A percentile compares a stretch with the other conserved stretches of the same genome.
These are phyloP conservation scores for Forsythia suspensa DNA, from an alignment of 257 asterid species.

Conservation along the genomic window DNA sequence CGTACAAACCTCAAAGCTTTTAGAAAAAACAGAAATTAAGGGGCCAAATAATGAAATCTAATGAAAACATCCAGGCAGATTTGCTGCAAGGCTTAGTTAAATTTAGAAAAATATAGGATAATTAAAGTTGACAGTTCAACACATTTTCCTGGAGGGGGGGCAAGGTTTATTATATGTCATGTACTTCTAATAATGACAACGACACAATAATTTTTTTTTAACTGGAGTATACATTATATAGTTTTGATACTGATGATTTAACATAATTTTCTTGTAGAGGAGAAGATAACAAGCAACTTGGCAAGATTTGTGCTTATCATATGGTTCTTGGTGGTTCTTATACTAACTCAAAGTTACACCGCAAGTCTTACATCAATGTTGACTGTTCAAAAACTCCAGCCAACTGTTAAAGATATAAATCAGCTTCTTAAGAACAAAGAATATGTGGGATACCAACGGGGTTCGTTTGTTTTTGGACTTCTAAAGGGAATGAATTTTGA, in stretches of 20 bases:
- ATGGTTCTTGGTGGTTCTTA: conserved; percentile 35
- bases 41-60: too few relatives aligned
- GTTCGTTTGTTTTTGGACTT: conserved; percentile 21
- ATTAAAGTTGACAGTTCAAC: not conserved
- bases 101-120: not conserved
- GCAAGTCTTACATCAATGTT: conserved; percentile 42
- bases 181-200: too few relatives aligned
- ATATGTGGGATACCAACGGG: conserved; percentile 22
- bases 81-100: not conserved
- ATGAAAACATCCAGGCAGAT: too few relatives aligned
- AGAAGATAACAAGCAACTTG: conserved; percentile 32
- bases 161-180: not conserved
- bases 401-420: conserved; percentile 26
- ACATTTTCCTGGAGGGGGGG: not conserved
- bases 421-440: conserved; percentile 22
- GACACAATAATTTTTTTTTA: too few relatives aligned
- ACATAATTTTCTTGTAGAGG: conserved; percentile 19
- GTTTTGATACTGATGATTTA: not conserved
- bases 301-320: conserved; percentile 37
- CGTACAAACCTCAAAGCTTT: not conserved
- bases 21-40: too few relatives aligned
- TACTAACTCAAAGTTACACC: conserved; percentile 36
- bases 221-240: too few relatives aligned
- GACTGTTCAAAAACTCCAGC: conserved; percentile 37
- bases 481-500: conserved; percentile 21